phyloP scores from a whole-genome alignment of 2,329 filamentous ascomycete genomes.

The Fusarium globosum region DNA sequence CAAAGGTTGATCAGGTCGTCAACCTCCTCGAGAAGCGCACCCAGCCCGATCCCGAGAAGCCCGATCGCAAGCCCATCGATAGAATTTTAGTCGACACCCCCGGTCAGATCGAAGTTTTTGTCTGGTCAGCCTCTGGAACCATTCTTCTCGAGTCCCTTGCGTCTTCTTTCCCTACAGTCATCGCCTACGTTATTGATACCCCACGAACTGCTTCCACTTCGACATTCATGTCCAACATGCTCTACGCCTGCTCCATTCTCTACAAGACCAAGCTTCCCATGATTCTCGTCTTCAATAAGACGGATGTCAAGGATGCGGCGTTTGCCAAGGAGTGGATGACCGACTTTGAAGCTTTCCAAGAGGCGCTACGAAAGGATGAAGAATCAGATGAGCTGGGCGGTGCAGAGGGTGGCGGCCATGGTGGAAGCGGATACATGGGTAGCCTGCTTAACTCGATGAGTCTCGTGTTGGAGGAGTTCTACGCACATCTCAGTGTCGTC shows the following conservation, averaged over 20 bases:
- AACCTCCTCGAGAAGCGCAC: slow-evolving; percentile 89
- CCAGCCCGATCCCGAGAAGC: slow-evolving; percentile 68
- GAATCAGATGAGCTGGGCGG: slow-evolving; percentile 80
- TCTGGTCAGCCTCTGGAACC: slow-evolving; percentile 95
- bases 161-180: slow-evolving; percentile 93
- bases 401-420: slow-evolving; percentile 73
- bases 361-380: slow-evolving; percentile 83
- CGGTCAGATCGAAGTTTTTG: slow-evolving; percentile 98
- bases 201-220: slow-evolving; percentile 91
- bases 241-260: slow-evolving; percentile 97
- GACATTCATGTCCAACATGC: slow-evolving; percentile 99
- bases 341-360: slow-evolving; percentile 96
- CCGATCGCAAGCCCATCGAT: slow-evolving; percentile 73
- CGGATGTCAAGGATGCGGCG: slow-evolving; percentile 88
- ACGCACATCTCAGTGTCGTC: slow-evolving; percentile 91
- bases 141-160: slow-evolving; percentile 94
- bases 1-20: slow-evolving; percentile 97
- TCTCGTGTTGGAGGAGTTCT: slow-evolving; percentile 96
- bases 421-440: slow-evolving; percentile 95
- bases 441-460: slow-evolving; percentile 98
- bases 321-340: slow-evolving; percentile 99
- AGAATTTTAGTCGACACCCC: slow-evolving; percentile 95
- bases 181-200: slow-evolving; percentile 98
- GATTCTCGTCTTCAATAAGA: slow-evolving; percentile 99
- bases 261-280: slow-evolving; percentile 99